phyloP scores from a whole-genome alignment of 2,329 filamentous ascomycete species.

The Teratosphaeria gauchensis region DNA sequence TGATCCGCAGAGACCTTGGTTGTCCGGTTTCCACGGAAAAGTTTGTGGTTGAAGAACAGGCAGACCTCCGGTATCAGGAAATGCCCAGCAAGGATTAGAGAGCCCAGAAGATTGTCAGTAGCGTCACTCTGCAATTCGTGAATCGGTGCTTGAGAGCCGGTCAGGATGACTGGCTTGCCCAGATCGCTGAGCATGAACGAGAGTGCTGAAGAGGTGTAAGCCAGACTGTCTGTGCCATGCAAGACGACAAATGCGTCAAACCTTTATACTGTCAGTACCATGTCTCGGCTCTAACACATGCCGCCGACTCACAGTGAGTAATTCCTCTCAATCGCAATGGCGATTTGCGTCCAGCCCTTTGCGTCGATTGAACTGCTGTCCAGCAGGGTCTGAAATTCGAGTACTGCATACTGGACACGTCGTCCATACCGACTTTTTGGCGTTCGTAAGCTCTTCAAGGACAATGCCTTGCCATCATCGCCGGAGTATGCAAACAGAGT shows the following conservation, averaged over 20 bases:
- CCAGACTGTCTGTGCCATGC: constrained; percentile 56
- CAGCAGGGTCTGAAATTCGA: constrained; percentile 75
- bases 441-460: constrained; percentile 56
- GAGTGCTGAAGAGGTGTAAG: constrained; percentile 77
- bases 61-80: constrained; percentile 91
- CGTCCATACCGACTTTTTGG: constrained; percentile 71
- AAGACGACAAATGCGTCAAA: constrained; percentile 63
- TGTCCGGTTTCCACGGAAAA: constrained; percentile 79
- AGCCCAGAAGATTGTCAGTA: constrained; percentile 79
- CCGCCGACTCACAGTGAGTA: constrained; percentile 50
- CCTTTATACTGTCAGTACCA: not conserved
- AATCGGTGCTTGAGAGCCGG: constrained; percentile 64
- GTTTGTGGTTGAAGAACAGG: constrained; percentile 84
- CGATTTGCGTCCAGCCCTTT: constrained; percentile 76
- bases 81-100: constrained; percentile 80
- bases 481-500: constrained; percentile 5
- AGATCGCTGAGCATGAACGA: constrained; percentile 80
- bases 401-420: constrained; percentile 71
- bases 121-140: constrained; percentile 85
- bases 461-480: not conserved
- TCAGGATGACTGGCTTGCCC: constrained; percentile 83
- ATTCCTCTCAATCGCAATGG: constrained; percentile 67
- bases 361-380: constrained; percentile 88
- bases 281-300: not conserved
- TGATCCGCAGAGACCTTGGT: constrained; percentile 81